phyloP scores from a whole-genome alignment of 805 yeast species.

The Saccharomycopsis sp. region DNA sequence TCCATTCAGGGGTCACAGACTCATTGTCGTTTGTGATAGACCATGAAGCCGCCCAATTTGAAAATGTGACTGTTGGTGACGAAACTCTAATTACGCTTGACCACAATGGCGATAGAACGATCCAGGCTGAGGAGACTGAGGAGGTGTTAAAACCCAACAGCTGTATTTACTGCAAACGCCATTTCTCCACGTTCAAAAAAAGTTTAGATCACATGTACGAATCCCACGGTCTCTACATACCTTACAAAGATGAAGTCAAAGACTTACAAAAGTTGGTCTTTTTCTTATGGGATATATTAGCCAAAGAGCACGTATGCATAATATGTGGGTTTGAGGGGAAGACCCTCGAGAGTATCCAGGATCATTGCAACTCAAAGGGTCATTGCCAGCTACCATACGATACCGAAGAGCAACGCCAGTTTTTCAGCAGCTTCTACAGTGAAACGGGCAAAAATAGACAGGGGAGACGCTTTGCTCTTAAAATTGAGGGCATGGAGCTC shows the following conservation, averaged over 20 bases:
- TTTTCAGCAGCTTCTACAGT: slow-evolving; percentile 72
- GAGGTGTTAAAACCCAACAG: slow-evolving; percentile 26
- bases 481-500: slow-evolving; percentile 52
- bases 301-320: slow-evolving; percentile 71
- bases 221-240: slow-evolving; percentile 79
- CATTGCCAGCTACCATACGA: slow-evolving; percentile 92
- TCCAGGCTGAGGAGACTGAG: neutral
- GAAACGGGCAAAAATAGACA: slow-evolving; percentile 26
- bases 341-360: slow-evolving; percentile 77
- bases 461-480: slow-evolving; percentile 28
- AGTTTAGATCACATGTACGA: slow-evolving; percentile 72
- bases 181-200: slow-evolving; percentile 46
- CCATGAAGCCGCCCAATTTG: neutral
- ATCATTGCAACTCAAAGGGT: slow-evolving; percentile 78
- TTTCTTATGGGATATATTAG: slow-evolving; percentile 73
- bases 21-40: neutral
- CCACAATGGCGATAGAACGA: neutral
- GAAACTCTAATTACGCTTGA: neutral
- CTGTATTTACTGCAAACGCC: slow-evolving; percentile 53
- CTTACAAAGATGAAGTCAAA: slow-evolving; percentile 64
- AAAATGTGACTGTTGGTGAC: neutral
- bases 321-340: slow-evolving; percentile 82
- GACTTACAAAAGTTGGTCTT: slow-evolving; percentile 67
- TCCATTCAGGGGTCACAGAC: neutral
- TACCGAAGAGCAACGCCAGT: slow-evolving; percentile 64